phyloP scores from a whole-genome alignment of 257 asterid genomes.

The Jacaranda mimosifolia region DNA sequence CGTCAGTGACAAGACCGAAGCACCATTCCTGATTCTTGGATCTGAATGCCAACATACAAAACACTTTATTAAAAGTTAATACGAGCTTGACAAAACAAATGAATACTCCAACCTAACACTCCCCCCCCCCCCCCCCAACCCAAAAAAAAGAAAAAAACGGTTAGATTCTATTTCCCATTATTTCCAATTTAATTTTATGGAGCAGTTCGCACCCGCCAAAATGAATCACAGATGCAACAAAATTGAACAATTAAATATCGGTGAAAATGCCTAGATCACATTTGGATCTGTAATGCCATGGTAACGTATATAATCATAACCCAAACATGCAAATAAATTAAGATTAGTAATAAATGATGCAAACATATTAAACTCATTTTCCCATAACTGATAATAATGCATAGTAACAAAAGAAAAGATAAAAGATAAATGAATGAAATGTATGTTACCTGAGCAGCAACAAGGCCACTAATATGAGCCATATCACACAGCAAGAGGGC shows the following conservation, averaged over 20 bases:
- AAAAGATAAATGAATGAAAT: background rate
- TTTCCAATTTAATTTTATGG: background rate
- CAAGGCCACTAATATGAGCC: conserved; percentile 99
- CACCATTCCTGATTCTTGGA: conserved; percentile 1
- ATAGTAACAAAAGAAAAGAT: background rate
- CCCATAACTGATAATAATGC: background rate
- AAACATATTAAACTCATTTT: conserved; percentile 25
- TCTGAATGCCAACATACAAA: conserved; percentile 3
- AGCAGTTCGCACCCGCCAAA: conserved; percentile 16
- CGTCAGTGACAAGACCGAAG: background rate
- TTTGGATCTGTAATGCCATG: conserved; percentile 22
- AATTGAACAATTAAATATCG: background rate
- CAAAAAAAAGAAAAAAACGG: background rate
- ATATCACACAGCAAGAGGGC: conserved; percentile 91
- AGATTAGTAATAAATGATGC: background rate
- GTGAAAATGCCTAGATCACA: conserved; percentile 11
- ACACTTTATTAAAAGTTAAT: background rate
- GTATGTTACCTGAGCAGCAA: conserved; percentile 86
- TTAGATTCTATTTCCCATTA: background rate
- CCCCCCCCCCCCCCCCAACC: too few species aligned
- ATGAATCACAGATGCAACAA: conserved; percentile 28
- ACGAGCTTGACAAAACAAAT: background rate
- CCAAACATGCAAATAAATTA: conserved; percentile 16
- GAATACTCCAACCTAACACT: conserved; percentile 1
- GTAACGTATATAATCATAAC: background rate